A percentile compares a stretch with the other conserved stretches of the same genome.
These are phyloP conservation scores for Teratosphaeria gauchensis DNA, from an alignment of 2,329 filamentous ascomycete genomes.

Conservation along the genomic window DNA sequence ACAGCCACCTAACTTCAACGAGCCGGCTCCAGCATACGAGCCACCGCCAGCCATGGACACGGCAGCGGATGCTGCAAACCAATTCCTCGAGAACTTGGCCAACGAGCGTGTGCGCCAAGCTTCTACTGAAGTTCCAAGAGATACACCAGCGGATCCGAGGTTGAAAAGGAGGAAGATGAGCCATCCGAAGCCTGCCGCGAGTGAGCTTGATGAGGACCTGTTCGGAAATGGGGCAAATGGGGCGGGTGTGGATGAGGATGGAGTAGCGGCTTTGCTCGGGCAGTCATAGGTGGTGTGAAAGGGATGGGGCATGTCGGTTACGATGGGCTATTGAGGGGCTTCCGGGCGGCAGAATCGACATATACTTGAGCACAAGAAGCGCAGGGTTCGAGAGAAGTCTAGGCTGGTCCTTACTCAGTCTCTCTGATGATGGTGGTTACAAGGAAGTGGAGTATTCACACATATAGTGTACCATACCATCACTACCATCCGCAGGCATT, in stretches of 20 bases:
- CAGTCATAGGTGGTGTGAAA: background rate
- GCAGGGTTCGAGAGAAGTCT: background rate
- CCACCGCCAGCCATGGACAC: conserved; percentile 14
- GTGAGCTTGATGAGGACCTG: conserved; percentile 22
- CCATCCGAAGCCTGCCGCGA: conserved; percentile 13
- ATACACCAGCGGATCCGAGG: conserved; percentile 20
- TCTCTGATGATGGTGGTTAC: background rate
- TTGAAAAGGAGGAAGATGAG: conserved; percentile 28
- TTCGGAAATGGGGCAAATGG: conserved; percentile 14
- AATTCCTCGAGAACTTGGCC: conserved; percentile 19
- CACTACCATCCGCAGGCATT: background rate
- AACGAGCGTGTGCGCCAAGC: conserved; percentile 12
- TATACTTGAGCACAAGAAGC: background rate
- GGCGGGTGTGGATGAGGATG: conserved; percentile 24
- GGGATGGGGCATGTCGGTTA: background rate
- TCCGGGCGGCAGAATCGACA: background rate
- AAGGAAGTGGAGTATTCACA: background rate
- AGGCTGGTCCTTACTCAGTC: background rate
- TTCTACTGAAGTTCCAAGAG: conserved; percentile 10
- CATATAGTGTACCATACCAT: background rate
- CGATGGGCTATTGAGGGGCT: background rate
- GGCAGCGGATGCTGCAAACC: conserved; percentile 4
- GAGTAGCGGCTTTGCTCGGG: conserved; percentile 23
- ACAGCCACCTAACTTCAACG: conserved; percentile 18
- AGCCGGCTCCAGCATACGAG: conserved; percentile 21